Percentiles rank a stretch among this genome's conserved stretches.
Evolutionary conservation across 2,329 filamentous ascomycete species (phyloP).

Genomic region (Nothopassalora personata): DNA sequence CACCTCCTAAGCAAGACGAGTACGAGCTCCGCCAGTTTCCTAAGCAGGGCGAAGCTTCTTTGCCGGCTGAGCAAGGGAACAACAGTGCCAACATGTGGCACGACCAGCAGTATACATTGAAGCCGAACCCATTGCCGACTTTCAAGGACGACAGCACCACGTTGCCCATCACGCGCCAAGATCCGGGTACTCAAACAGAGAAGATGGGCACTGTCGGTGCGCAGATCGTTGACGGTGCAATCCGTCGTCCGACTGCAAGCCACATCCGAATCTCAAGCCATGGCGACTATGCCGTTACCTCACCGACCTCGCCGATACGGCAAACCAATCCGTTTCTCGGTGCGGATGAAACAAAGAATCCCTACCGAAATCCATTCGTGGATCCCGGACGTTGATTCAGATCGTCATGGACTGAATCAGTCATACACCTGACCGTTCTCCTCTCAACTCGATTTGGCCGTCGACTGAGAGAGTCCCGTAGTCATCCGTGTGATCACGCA

Average conservation of each 20-base stretch:
- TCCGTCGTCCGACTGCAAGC: constrained; percentile 34
- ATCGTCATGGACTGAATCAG: constrained; percentile 33
- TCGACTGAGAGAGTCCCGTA: constrained; percentile 36
- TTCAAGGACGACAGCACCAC: constrained; percentile 33
- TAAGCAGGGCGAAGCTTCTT: constrained; percentile 34
- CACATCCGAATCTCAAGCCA: constrained; percentile 43
- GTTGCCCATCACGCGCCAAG: constrained; percentile 27
- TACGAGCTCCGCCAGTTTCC: constrained; percentile 30
- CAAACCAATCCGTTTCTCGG: constrained; percentile 26
- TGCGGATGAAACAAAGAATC: constrained; percentile 26
- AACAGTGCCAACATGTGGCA: constrained; percentile 40
- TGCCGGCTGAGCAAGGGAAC: constrained; percentile 31
- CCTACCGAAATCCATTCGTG: constrained; percentile 36
- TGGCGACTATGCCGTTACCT: constrained; percentile 40
- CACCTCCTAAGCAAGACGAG: constrained; percentile 13
- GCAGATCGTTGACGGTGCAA: constrained; percentile 39
- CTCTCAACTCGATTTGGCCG: constrained; percentile 32
- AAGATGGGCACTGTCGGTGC: constrained; percentile 42
- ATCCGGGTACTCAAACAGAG: constrained; percentile 31
- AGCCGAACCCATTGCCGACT: constrained; percentile 40
- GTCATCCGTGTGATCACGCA: constrained; percentile 33
- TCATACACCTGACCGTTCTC: constrained; percentile 38
- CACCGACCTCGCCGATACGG: constrained; percentile 35
- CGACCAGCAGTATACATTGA: constrained; percentile 43
- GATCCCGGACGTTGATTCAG: constrained; percentile 37